Base-by-base conservation (phyloP, 2,329 filamentous ascomycete genomes). In the Ceratocystis eucalypticola region DNA sequence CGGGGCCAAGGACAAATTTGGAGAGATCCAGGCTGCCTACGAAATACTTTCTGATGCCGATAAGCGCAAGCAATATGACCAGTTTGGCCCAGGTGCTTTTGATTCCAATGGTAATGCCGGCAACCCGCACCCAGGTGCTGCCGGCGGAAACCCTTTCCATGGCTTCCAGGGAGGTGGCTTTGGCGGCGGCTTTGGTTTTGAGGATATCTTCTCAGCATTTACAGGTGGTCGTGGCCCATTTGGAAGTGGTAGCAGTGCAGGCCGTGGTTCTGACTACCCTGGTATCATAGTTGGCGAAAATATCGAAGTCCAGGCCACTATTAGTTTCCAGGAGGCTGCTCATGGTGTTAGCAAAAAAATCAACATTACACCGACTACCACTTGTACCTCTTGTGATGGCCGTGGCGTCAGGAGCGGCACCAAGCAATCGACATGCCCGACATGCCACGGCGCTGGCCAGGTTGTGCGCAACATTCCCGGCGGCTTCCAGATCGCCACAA, bases 311-410 rank as follows among this genome's bases (percentile, higher is more conserved):
- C 91, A 96, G 76, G 86, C 90, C 62, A 94, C 84, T 74, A 93
- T 99, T 71, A 91, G 88, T 0, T 99, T 99, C 76, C 89, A 94
- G 85, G 94, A 99, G 74, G 91, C 94, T 5, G 94, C 94, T 8
- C 96, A 95, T 76, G 94, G 94, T 45, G 87, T 88, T 6, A 86
- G 80, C 72, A 95, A 96, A 77, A 88, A 91, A n/a, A 89, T 99
- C 67, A 84, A 82, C 70, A 89, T 96, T 71, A 90, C 88, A 7
- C 93, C 94, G 0, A 77, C 95, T 71, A 85, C 88, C 22, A 80
- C 88, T 68, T 99, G 94, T 73, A 84, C 85, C 70, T 91, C 90
- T 12, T 99, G 94, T 73, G 79, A 81, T 12, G 94, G 94, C 62
- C 89, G 82, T 70, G 94, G 94, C 0, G 72, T 97, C 75, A 97